Conservation (phyloP, 768 basidiomycete genomes). For the Rubroboletus pulcherrimus region DNA sequence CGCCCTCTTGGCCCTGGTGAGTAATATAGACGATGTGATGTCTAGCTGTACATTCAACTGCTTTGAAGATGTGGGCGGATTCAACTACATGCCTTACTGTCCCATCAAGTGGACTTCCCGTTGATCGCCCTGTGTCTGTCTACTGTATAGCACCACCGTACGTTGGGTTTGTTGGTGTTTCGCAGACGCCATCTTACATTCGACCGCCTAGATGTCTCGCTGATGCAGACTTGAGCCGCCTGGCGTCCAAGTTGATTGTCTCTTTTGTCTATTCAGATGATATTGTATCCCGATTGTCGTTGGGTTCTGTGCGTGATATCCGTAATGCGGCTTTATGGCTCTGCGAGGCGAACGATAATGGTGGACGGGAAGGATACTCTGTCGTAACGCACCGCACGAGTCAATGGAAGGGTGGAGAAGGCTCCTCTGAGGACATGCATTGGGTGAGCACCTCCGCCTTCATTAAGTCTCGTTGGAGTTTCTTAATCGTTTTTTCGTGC, state of each 20-base stretch:
- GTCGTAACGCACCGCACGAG: slow-evolving; percentile 46
- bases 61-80: slow-evolving; percentile 76
- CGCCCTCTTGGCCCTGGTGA: slow-evolving; percentile 65
- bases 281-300: slow-evolving; percentile 70
- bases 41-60: background rate
- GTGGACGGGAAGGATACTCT: slow-evolving; percentile 37
- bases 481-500: background rate
- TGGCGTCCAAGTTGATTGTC: slow-evolving; percentile 60
- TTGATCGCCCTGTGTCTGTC: slow-evolving; percentile 61
- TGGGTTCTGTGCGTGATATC: slow-evolving; percentile 75
- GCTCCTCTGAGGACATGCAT: slow-evolving; percentile 43
- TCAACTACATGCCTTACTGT: slow-evolving; percentile 69
- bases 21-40: slow-evolving; percentile 17
- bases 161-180: slow-evolving; percentile 22
- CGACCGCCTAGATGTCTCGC: slow-evolving; percentile 48
- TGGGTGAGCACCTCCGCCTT: slow-evolving; percentile 43
- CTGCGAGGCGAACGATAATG: slow-evolving; percentile 60
- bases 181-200: background rate
- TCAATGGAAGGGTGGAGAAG: slow-evolving; percentile 60
- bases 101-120: slow-evolving; percentile 65
- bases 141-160: slow-evolving; percentile 82
- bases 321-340: slow-evolving; percentile 74
- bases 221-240: slow-evolving; percentile 55
- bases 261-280: slow-evolving; percentile 85
- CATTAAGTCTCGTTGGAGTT: background rate